Evolutionary conservation across 306 rosid species (phyloP).

Genomic region (Quercus engelmannii): DNA sequence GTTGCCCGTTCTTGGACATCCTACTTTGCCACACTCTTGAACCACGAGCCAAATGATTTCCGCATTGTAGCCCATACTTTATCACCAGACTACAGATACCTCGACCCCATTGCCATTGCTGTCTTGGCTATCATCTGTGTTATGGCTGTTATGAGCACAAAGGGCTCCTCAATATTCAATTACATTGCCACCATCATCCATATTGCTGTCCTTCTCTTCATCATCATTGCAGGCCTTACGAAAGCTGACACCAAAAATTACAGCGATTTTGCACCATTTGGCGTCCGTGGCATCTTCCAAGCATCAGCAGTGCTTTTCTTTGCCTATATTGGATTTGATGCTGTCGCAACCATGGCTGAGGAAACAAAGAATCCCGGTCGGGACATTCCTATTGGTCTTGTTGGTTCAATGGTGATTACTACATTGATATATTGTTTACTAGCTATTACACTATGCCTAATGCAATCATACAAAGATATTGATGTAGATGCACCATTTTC

Average conservation of each 20-base stretch:
- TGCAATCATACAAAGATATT: constrained; percentile 30
- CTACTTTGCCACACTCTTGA: constrained; percentile 72
- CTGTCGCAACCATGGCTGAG: constrained; percentile 80
- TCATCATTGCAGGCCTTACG: constrained; percentile 63
- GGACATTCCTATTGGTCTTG: constrained; percentile 87
- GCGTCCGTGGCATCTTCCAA: constrained; percentile 48
- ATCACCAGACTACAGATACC: constrained; percentile 28
- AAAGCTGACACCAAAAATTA: constrained; percentile 59
- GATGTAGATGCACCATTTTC: constrained; percentile 59
- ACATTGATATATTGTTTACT: constrained; percentile 44
- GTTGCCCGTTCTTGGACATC: constrained; percentile 89
- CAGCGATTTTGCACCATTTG: constrained; percentile 27
- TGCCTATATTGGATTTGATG: constrained; percentile 82
- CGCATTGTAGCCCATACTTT: constrained; percentile 40
- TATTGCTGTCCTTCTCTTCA: constrained; percentile 51
- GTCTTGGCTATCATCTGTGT: constrained; percentile 37
- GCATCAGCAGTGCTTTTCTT: constrained; percentile 83
- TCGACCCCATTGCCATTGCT: constrained; percentile 66
- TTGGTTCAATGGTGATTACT: constrained; percentile 66
- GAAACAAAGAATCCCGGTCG: constrained; percentile 73
- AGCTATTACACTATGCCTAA: constrained; percentile 67
- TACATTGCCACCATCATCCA: constrained; percentile 71
- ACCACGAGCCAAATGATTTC: constrained; percentile 42
- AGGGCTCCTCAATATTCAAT: constrained; percentile 77
- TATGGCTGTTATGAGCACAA: constrained; percentile 67